Evolutionary conservation across 192 early-diverging fungal species (phyloP).

Genomic region (Linnemannia elongata): DNA sequence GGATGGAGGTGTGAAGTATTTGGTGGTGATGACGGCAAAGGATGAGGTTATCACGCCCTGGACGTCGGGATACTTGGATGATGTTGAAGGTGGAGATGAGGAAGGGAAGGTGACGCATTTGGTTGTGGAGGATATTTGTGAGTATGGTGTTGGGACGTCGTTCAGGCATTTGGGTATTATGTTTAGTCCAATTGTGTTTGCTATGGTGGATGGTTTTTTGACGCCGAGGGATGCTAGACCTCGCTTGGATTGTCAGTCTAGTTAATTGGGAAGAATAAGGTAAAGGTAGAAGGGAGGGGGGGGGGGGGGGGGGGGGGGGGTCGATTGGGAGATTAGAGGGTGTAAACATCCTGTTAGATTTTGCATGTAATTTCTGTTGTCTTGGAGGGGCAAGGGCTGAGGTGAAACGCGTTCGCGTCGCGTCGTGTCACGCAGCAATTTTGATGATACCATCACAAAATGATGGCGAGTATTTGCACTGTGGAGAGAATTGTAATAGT

Average conservation of each 20-base stretch:
- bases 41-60: constrained; percentile 12
- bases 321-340: too few relatives aligned
- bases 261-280: neutral
- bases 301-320: too few relatives aligned
- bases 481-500: too few relatives aligned
- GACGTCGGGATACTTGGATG: neutral
- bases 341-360: too few relatives aligned
- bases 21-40: neutral
- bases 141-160: neutral
- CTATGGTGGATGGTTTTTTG: neutral
- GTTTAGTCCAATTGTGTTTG: constrained; percentile 9
- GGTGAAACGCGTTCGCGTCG: too few relatives aligned
- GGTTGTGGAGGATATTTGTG: constrained; percentile 6
- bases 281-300: too few relatives aligned
- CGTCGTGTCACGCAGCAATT: too few relatives aligned
- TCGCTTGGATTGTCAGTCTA: neutral
- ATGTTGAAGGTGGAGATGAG: neutral
- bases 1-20: neutral
- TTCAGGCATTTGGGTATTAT: neutral
- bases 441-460: too few relatives aligned
- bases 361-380: too few relatives aligned
- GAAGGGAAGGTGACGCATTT: neutral
- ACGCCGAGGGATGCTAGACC: neutral
- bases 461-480: too few relatives aligned
- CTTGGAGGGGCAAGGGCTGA: too few relatives aligned